Evolutionary conservation across 192 early-diverging fungal genomes (phyloP).

Genomic region (Phlyctochytrium arcticum): DNA sequence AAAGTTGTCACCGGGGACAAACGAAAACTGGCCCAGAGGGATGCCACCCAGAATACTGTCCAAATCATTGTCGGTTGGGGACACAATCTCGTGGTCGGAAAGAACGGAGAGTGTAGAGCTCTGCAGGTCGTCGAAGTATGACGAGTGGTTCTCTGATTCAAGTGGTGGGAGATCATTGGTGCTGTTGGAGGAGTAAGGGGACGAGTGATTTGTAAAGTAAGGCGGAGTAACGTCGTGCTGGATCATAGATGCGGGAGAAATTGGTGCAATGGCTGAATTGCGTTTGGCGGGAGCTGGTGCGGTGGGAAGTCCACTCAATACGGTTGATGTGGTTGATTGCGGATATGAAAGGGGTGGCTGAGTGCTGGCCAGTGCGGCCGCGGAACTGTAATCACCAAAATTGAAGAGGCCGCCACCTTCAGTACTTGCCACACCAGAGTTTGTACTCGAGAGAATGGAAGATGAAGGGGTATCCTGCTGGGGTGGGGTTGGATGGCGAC

Average conservation of each 20-base stretch:
- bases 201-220: neutral
- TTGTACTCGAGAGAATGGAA: no score
- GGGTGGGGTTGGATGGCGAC: no score
- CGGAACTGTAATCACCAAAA: neutral
- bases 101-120: constrained; percentile 13
- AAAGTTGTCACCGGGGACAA: constrained; percentile 6
- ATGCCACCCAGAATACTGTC: constrained; percentile 13
- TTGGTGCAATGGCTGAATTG: neutral
- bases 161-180: constrained; percentile 6
- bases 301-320: no score
- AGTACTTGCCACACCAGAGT: no score
- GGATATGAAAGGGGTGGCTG: no score
- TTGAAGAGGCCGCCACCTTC: no score
- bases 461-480: neutral
- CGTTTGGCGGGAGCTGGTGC: no score
- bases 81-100: neutral
- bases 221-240: neutral
- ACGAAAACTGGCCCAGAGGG: constrained; percentile 16
- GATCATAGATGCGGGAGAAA: constrained; percentile 8
- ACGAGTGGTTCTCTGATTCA: constrained; percentile 9
- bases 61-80: neutral
- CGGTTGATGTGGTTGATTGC: no score
- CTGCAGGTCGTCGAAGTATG: constrained; percentile 18
- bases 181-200: constrained; percentile 1
- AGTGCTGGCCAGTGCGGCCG: no score